These are phyloP conservation scores for Colletotrichum echinochloae DNA, from an alignment of 2,329 filamentous ascomycete genomes.

Conservation along the genomic window DNA sequence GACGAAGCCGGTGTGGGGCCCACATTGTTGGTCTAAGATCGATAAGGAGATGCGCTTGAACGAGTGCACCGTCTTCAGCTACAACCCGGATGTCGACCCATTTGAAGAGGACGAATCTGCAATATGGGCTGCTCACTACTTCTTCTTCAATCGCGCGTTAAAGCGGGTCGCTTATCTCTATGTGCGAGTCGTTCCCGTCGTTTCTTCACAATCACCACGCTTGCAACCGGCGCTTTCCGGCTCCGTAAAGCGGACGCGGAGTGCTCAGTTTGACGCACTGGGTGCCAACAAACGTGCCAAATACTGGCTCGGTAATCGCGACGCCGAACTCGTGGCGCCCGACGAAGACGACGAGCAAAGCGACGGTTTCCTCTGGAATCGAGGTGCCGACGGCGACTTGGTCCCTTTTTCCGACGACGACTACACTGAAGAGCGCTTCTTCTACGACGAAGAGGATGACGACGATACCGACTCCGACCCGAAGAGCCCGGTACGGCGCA, in stretches of 20 bases:
- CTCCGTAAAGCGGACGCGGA: conserved; percentile 46
- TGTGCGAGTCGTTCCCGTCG: conserved; percentile 85
- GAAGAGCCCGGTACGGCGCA: conserved; percentile 61
- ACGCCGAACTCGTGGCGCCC: conserved; percentile 60
- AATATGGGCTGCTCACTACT: conserved; percentile 96
- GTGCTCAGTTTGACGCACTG: conserved; percentile 45
- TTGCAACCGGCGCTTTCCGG: conserved; percentile 44
- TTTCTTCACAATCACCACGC: conserved; percentile 64
- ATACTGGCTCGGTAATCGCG: conserved; percentile 85
- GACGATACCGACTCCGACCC: conserved; percentile 54
- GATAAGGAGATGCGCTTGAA: conserved; percentile 95
- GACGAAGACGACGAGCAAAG: conserved; percentile 63
- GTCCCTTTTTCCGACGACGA: conserved; percentile 66
- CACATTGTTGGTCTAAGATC: conserved; percentile 90
- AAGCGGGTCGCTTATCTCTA: conserved; percentile 97
- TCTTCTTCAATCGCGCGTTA: conserved; percentile 94
- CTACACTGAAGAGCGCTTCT: conserved; percentile 59
- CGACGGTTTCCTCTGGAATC: conserved; percentile 68
- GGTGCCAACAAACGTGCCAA: conserved; percentile 83
- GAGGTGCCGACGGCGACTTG: conserved; percentile 68
- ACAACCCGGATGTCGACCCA: conserved; percentile 88
- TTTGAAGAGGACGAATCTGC: conserved; percentile 93
- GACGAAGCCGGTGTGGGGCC: conserved; percentile 77
- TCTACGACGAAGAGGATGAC: conserved; percentile 59
- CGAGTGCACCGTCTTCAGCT: conserved; percentile 90